Base-by-base conservation (phyloP, 805 yeast genomes). In the Suhomyces kilbournensis region DNA sequence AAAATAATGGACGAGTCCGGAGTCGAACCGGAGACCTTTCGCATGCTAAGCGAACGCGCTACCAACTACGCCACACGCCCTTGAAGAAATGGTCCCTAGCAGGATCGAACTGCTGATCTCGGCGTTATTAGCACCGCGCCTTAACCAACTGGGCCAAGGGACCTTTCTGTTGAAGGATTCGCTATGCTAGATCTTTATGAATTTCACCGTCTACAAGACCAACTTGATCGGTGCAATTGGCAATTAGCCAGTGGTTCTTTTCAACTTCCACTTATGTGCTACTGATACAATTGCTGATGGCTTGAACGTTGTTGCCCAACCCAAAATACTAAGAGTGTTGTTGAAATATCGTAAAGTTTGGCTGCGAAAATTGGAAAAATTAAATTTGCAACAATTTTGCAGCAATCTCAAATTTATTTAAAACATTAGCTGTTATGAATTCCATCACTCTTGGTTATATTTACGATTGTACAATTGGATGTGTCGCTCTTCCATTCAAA, bases 51-150 rank as follows among this genome's bases (percentile, higher is more conserved):
- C 47, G 47, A 44, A 43, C 43, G 43, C 43, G 43, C 43, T 83
- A 83, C 87, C 86, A 81, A 83, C 87, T 83, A 80, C 87, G 86
- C 87, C 88, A 82, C 85, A 82, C 84, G 86, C 87, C 86, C 86
- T 1, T 6, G 12, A 6, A 32, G 17, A 32, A n/a, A 32, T 56
- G 59, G 58, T 64, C 68, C 67, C 68, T 64, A 62, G 66, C 68
- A 59, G 69, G 69, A 64, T 72, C 77, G 77, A 72, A 72, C 77
- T 69, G 77, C 76, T 72, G 77, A 72, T 73, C 77, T 73, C 70
- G 71, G 76, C 75, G 76, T 72, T 76, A 77, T 77, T 77, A 77
- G 81, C 80, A 76, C 80, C 77, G 76, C 80, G 80, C 81, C 81
- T 76, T 77, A 76, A 77, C 81, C 81, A 76, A 75, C 81, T 77